Conservation (phyloP, 2,329 filamentous ascomycete genomes). For the Trichoderma lentiforme region DNA sequence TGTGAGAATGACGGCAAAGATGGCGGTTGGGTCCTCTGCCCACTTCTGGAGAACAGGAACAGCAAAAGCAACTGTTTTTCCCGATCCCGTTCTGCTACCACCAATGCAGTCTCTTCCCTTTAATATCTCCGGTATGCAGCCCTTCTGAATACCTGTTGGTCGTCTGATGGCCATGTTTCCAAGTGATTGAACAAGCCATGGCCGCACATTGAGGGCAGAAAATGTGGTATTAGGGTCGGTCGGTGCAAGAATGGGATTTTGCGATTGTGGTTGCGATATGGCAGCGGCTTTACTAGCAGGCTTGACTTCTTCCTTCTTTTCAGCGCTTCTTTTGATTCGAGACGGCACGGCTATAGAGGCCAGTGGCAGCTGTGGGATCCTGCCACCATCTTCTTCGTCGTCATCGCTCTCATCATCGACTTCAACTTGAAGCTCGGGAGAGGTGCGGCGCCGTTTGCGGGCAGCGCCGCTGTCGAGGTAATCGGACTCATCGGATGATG, state of each 20-base stretch:
- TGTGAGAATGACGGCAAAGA: conserved; percentile 86
- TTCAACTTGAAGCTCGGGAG: conserved; percentile 23
- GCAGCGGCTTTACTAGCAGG: conserved; percentile 6
- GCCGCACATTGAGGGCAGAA: conserved; percentile 66
- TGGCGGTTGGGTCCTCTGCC: conserved; percentile 86
- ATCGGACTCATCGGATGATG: conserved; percentile 44
- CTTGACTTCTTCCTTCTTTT: conserved; percentile 22
- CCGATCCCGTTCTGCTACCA: conserved; percentile 89
- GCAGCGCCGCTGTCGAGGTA: conserved; percentile 44
- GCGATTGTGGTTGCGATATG: conserved; percentile 22
- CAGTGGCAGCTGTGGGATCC: conserved; percentile 31
- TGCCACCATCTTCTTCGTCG: conserved; percentile 20
- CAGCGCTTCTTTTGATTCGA: conserved; percentile 45
- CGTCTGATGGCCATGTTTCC: conserved; percentile 73
- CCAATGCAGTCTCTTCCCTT: conserved; percentile 92
- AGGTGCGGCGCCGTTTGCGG: conserved; percentile 46
- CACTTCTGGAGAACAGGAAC: conserved; percentile 92
- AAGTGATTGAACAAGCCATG: conserved; percentile 86
- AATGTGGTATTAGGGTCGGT: conserved; percentile 63
- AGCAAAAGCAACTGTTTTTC: conserved; percentile 95
- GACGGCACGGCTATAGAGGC: conserved; percentile 51
- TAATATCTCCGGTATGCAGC: conserved; percentile 88
- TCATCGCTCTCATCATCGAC: conserved; percentile 26
- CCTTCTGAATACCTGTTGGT: conserved; percentile 89
- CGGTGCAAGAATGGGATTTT: conserved; percentile 46